A percentile compares a stretch with the other conserved stretches of the same genome.
Conservation (phyloP, 2,329 filamentous ascomycete genomes). For the Juglanconis oblonga region DNA sequence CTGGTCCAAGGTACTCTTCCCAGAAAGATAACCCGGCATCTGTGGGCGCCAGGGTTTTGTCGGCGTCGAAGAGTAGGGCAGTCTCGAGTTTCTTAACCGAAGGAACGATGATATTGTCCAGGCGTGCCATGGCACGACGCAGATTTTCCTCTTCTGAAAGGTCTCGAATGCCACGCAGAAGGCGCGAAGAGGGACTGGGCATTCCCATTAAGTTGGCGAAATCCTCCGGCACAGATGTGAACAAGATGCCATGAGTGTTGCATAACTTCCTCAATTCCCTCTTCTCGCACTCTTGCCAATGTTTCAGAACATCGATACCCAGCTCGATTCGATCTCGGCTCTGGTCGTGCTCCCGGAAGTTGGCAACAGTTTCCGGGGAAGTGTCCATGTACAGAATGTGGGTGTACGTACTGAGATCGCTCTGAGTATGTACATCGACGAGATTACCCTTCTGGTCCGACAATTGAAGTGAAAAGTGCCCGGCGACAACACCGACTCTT, state of each 20-base stretch:
- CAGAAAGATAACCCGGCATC: slow-evolving; percentile 54
- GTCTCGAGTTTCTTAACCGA: slow-evolving; percentile 32
- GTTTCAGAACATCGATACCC: slow-evolving; percentile 36
- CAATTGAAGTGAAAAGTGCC: slow-evolving; percentile 37
- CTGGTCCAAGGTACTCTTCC: slow-evolving; percentile 24
- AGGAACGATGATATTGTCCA: slow-evolving; percentile 33
- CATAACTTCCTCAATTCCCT: slow-evolving; percentile 41
- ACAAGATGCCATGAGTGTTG: slow-evolving; percentile 42
- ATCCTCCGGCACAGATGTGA: slow-evolving; percentile 27
- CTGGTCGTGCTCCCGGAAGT: slow-evolving; percentile 37
- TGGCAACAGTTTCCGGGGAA: slow-evolving; percentile 31
- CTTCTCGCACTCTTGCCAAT: slow-evolving; percentile 49
- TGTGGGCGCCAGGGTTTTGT: slow-evolving; percentile 49
- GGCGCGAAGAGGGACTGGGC: too few relatives aligned
- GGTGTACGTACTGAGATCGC: slow-evolving; percentile 47
- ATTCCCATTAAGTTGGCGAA: slow-evolving; percentile 13
- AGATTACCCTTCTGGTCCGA: slow-evolving; percentile 46
- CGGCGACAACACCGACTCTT: slow-evolving; percentile 46
- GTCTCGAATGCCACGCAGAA: slow-evolving; percentile 25
- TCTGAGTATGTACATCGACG: slow-evolving; percentile 38
- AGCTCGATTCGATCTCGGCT: slow-evolving; percentile 30
- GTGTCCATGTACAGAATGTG: slow-evolving; percentile 58
- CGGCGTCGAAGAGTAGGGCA: slow-evolving; percentile 55
- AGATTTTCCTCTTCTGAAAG: slow-evolving; percentile 40
- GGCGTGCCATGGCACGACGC: slow-evolving; percentile 21